These are phyloP conservation scores for Candida vartiovaarae DNA, from an alignment of 805 yeast species.

Conservation along the genomic window DNA sequence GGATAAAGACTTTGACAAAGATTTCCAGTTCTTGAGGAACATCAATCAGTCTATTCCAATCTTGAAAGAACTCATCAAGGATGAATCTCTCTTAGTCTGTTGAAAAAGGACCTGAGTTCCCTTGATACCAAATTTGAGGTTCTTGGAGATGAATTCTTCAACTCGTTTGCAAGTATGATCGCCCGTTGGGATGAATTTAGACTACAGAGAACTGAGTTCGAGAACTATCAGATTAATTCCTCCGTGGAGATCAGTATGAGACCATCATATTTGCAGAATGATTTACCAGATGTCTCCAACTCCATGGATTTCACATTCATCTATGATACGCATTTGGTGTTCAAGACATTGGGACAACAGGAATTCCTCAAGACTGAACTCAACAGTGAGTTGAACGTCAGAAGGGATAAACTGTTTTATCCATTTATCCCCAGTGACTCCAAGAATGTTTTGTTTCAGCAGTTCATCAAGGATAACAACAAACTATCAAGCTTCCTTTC, in stretches of 20 bases:
- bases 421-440: slow-evolving; percentile 46
- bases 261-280: slow-evolving; percentile 39
- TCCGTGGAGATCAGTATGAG: slow-evolving; percentile 79
- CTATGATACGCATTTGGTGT: slow-evolving; percentile 78
- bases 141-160: slow-evolving; percentile 52
- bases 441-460: slow-evolving; percentile 24
- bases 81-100: slow-evolving; percentile 62
- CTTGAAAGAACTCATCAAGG: slow-evolving; percentile 62
- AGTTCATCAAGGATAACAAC: slow-evolving; percentile 26
- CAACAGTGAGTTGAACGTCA: slow-evolving; percentile 62
- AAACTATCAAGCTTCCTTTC: slow-evolving; percentile 49
- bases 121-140: slow-evolving; percentile 35
- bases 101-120: slow-evolving; percentile 57
- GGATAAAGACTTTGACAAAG: slow-evolving; percentile 62
- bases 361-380: slow-evolving; percentile 57
- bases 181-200: slow-evolving; percentile 51
- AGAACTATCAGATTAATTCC: slow-evolving; percentile 67
- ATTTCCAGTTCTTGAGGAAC: slow-evolving; percentile 67
- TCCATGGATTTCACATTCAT: slow-evolving; percentile 62
- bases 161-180: slow-evolving; percentile 48
- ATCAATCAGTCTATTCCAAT: slow-evolving; percentile 73
- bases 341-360: slow-evolving; percentile 60
- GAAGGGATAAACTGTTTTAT: slow-evolving; percentile 64
- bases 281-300: slow-evolving; percentile 26
- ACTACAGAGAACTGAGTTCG: slow-evolving; percentile 35